A percentile compares a stretch with the other conserved stretches of the same genome.
These are phyloP conservation scores for Asterophora lycoperdoides DNA, from an alignment of 768 basidiomycete genomes.

Conservation along the genomic window DNA sequence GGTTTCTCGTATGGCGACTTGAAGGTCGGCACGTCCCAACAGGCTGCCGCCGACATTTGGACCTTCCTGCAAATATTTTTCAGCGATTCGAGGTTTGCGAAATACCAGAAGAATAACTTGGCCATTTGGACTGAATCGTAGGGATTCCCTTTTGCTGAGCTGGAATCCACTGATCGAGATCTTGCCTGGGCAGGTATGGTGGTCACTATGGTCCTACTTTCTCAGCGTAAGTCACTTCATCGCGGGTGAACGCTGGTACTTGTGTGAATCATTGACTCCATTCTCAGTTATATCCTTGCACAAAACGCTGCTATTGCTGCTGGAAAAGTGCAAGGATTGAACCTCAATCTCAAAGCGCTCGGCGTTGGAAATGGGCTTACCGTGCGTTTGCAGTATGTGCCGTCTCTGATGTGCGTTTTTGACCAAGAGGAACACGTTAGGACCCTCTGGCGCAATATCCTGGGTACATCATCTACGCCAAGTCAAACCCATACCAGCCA, in stretches of 20 bases:
- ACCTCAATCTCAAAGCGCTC: slow-evolving; percentile 57
- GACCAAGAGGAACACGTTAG: too few relatives aligned
- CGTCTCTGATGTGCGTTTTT: neutral
- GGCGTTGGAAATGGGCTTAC: slow-evolving; percentile 62
- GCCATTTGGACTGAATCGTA: slow-evolving; percentile 65
- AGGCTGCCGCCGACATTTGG: slow-evolving; percentile 58
- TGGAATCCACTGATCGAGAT: neutral
- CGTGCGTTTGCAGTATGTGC: slow-evolving; percentile 27
- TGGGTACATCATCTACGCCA: slow-evolving; percentile 53
- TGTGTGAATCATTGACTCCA: neutral
- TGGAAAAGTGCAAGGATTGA: slow-evolving; percentile 40
- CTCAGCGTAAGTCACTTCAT: slow-evolving; percentile 37
- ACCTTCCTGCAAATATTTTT: slow-evolving; percentile 62
- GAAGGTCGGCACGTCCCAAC: slow-evolving; percentile 45
- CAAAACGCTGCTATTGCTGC: slow-evolving; percentile 55
- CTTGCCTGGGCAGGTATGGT: slow-evolving; percentile 44
- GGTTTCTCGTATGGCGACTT: slow-evolving; percentile 58
- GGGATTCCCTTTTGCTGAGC: slow-evolving; percentile 6
- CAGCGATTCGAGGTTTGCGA: slow-evolving; percentile 47
- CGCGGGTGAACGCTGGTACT: too few relatives aligned
- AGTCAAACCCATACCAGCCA: slow-evolving; percentile 52
- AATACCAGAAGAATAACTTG: slow-evolving; percentile 40
- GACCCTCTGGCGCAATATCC: slow-evolving; percentile 52
- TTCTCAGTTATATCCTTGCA: slow-evolving; percentile 44
- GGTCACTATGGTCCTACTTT: slow-evolving; percentile 71